These are phyloP conservation scores for Sarocladium strictum DNA, from an alignment of 2,329 filamentous ascomycete species.

Conservation along the genomic window DNA sequence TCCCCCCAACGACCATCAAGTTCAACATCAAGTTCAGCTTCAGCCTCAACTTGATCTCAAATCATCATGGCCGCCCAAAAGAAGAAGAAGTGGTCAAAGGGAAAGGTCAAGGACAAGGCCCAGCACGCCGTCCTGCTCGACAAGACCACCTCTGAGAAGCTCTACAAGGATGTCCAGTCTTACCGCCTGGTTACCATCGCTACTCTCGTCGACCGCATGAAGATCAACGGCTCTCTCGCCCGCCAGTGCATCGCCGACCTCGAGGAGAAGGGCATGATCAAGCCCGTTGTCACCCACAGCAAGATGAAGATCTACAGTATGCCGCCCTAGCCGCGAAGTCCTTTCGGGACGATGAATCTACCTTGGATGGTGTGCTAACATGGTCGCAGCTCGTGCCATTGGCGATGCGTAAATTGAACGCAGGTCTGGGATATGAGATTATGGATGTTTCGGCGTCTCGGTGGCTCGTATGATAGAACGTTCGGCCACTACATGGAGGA, in stretches of 20 bases:
- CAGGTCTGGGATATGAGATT: constrained; percentile 28
- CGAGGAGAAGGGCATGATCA: constrained; percentile 98
- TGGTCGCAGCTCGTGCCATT: constrained; percentile 51
- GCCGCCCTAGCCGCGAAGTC: constrained; percentile 17
- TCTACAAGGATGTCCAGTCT: constrained; percentile 99
- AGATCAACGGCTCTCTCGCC: constrained; percentile 99
- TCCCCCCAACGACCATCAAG: constrained; percentile 31
- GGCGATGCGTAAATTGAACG: constrained; percentile 38
- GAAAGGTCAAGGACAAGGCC: constrained; percentile 99
- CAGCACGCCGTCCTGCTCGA: constrained; percentile 99
- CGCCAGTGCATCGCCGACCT: constrained; percentile 84
- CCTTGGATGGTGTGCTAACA: constrained; percentile 21
- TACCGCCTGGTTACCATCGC: constrained; percentile 99
- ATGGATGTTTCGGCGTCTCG: constrained; percentile 25
- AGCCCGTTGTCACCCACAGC: constrained; percentile 93
- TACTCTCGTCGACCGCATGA: constrained; percentile 97
- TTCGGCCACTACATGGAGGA: constrained; percentile 17
- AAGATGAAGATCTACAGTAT: constrained; percentile 97
- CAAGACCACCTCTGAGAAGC: constrained; percentile 95
- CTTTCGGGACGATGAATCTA: background rate
- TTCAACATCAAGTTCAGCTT: too few species aligned
- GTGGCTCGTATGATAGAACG: constrained; percentile 29
- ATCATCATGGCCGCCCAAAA: constrained; percentile 27
- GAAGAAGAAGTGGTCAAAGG: constrained; percentile 48
- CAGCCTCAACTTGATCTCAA: too few species aligned